phyloP scores from a whole-genome alignment of 768 basidiomycete species.

The Lentinus tigrinus region DNA sequence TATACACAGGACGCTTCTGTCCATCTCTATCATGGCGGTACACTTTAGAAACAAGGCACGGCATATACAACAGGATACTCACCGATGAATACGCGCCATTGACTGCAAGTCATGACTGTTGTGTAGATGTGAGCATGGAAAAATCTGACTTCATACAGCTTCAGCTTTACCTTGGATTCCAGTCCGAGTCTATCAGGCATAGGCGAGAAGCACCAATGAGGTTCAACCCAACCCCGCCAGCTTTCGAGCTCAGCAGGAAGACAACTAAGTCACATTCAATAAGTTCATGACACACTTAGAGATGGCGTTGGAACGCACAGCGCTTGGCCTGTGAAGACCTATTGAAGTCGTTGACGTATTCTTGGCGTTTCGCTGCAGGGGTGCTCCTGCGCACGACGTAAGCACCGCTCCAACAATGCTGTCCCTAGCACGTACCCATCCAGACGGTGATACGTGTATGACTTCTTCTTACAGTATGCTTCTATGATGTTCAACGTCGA shows the following conservation, averaged over 20 bases:
- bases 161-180: conserved; percentile 77
- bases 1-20: conserved; percentile 87
- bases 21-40: conserved; percentile 65
- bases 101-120: conserved; percentile 87
- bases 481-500: conserved; percentile 92
- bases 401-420: background rate
- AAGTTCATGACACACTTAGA: background rate
- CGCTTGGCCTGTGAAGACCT: conserved; percentile 64
- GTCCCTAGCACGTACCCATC: conserved; percentile 61
- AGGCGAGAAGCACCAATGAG: conserved; percentile 87
- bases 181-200: conserved; percentile 86
- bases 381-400: conserved; percentile 54
- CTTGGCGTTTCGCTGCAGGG: conserved; percentile 73
- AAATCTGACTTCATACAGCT: background rate
- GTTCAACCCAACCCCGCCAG: conserved; percentile 94
- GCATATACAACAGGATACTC: conserved; percentile 5
- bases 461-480: conserved; percentile 72
- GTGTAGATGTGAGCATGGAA: background rate
- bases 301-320: conserved; percentile 48
- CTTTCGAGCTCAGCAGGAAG: conserved; percentile 92
- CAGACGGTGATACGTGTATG: conserved; percentile 79
- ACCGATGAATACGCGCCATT: conserved; percentile 97
- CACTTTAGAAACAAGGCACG: background rate
- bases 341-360: conserved; percentile 89
- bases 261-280: conserved; percentile 53